phyloP scores from a whole-genome alignment of 805 yeast genomes.

The Starmerella bombi region DNA sequence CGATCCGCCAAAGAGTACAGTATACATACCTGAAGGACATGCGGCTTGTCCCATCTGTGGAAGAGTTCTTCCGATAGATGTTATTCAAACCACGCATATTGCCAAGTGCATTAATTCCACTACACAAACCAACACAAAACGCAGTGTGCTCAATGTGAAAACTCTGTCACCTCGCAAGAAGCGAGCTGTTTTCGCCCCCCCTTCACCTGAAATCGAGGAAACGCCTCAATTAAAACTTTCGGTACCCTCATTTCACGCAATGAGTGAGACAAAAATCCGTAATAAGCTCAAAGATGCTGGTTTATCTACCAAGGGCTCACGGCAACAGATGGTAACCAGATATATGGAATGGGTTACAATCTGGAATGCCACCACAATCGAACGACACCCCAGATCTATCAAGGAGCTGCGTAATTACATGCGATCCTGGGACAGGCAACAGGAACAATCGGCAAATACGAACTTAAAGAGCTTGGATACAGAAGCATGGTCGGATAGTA shows the following conservation, averaged over 20 bases:
- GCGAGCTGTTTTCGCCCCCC: constrained; percentile 2
- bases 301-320: constrained; percentile 49
- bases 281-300: constrained; percentile 43
- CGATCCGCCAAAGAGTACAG: no score
- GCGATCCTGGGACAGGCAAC: constrained; percentile 25
- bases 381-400: constrained; percentile 48
- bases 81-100: constrained; percentile 46
- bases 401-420: constrained; percentile 43
- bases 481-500: constrained; percentile 8
- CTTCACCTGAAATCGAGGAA: neutral
- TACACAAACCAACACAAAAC: constrained; percentile 9
- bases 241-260: constrained; percentile 49
- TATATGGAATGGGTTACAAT: constrained; percentile 64
- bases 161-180: constrained; percentile 26
- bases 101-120: constrained; percentile 39
- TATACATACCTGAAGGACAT: constrained; percentile 19
- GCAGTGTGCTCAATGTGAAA: neutral
- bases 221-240: constrained; percentile 7
- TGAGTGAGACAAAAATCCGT: constrained; percentile 47
- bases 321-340: constrained; percentile 51
- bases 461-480: constrained; percentile 15
- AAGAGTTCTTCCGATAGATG: constrained; percentile 39
- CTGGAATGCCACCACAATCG: constrained; percentile 72
- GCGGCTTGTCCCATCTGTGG: constrained; percentile 62
- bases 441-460: constrained; percentile 7